Evolutionary conservation across 352 stramenopile genomes (phyloP), one percentile per base, ranked within the genome.

Genomic region (Phytophthora idaei): DNA sequence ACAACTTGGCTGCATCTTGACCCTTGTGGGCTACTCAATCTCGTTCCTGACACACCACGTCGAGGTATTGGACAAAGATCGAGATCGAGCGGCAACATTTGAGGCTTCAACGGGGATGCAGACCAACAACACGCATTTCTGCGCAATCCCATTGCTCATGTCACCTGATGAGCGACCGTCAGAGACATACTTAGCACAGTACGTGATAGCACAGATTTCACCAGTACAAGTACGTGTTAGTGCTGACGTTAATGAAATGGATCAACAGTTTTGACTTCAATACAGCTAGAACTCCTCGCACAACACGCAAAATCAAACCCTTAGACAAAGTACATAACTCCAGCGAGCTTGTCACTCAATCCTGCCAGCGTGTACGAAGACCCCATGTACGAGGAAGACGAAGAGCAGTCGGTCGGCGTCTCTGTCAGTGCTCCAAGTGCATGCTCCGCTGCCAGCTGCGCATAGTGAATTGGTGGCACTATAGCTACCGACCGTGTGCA

Each of bases 401-500:
- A 64, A 14, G 46, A 57, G 11, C 17, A 34, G 3, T 64, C 57
- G 2, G 27, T 28, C 21, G 46, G 15, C 39, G 10, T 15, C 12
- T 42, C 50, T 8, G 45, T 8, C n/a, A 56, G 10, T 21, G 47
- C 39, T n/a, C 29, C 21, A 41, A 52, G 71, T 36, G 82, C 84
- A 32, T 83, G 75, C 5, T 45, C 39, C 14, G 39, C 39, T 45
- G 39, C 39, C 1, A 45, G 39, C 39, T 45, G 39, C 39, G 39
- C 39, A 15, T 45, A 45, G 39, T 45, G 90, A 46, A 89, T 80
- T 0, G 87, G 78, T 6, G 83, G 80, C 6, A 90, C 80, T 25
- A 92, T 72, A 27, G 82, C 85, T 7, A 92, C 84, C 12, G 77
- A 87, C n/a, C 86, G 78, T 31, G 83, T 93, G 71, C 81, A 91